Conservation (phyloP, 2,329 filamentous ascomycete species). For the Septoria linicola region DNA sequence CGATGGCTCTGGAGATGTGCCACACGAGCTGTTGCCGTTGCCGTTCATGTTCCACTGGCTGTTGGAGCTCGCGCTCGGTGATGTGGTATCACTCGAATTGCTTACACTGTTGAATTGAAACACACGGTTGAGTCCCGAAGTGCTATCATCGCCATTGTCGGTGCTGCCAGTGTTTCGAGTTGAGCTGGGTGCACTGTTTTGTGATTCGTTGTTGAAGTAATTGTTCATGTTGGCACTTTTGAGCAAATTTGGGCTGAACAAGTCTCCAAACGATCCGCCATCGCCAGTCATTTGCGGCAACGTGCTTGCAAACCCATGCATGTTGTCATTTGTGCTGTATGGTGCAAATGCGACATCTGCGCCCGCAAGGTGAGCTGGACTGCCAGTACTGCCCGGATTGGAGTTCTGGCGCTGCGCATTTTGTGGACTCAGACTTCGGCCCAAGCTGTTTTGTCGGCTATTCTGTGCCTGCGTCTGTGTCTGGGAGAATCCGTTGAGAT, state of each 20-base stretch:
- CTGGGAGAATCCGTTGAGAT: slow-evolving; percentile 14
- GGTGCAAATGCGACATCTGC: slow-evolving; percentile 27
- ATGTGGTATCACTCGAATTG: slow-evolving; percentile 49
- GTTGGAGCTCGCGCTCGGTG: slow-evolving; percentile 52
- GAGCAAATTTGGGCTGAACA: slow-evolving; percentile 60
- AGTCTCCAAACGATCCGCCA: slow-evolving; percentile 49
- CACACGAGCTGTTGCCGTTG: slow-evolving; percentile 64
- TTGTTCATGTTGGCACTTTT: slow-evolving; percentile 43
- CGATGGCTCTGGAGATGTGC: slow-evolving; percentile 74
- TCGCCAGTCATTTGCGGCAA: slow-evolving; percentile 37
- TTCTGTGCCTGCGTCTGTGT: slow-evolving; percentile 16
- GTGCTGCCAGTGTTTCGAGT: slow-evolving; percentile 21
- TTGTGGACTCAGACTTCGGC: slow-evolving; percentile 40
- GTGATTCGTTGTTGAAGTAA: slow-evolving; percentile 30
- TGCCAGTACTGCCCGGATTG: slow-evolving; percentile 33
- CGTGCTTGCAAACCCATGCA: slow-evolving; percentile 38
- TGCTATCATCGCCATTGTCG: slow-evolving; percentile 45
- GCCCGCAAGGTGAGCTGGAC: slow-evolving; percentile 19
- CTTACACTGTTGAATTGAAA: slow-evolving; percentile 53
- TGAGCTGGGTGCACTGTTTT: slow-evolving; percentile 2
- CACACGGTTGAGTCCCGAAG: slow-evolving; percentile 45
- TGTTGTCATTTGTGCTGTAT: slow-evolving; percentile 38
- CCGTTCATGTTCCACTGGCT: slow-evolving; percentile 54
- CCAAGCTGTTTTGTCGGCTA: slow-evolving; percentile 30
- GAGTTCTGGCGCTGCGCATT: slow-evolving; percentile 21